Evolutionary conservation across 2,329 filamentous ascomycete genomes (phyloP).

Genomic region (Curvularia verruculosa): DNA sequence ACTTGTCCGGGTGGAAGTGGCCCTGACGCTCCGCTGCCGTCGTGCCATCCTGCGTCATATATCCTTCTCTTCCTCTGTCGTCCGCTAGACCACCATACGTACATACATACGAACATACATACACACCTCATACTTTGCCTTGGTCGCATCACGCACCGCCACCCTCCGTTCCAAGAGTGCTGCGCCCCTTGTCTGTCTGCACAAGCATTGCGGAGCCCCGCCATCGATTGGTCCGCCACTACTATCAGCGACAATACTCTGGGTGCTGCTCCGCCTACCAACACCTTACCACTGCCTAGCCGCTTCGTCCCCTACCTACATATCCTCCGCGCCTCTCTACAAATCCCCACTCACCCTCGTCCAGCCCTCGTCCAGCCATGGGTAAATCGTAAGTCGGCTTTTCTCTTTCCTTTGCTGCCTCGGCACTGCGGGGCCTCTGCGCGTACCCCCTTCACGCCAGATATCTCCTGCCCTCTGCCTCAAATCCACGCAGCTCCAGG

Average conservation of each 20-base stretch:
- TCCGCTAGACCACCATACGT: background rate
- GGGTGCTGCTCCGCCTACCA: conserved; percentile 24
- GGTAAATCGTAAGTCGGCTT: conserved; percentile 51
- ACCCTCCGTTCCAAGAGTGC: conserved; percentile 5
- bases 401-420: conserved; percentile 21
- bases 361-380: conserved; percentile 34
- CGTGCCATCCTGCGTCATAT: conserved; percentile 6
- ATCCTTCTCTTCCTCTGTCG: conserved; percentile 1
- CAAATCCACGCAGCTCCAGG: conserved; percentile 11
- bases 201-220: conserved; percentile 18
- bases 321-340: conserved; percentile 13
- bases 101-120: background rate
- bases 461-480: conserved; percentile 29
- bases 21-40: background rate
- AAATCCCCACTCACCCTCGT: conserved; percentile 6
- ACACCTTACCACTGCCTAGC: conserved; percentile 22
- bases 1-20: background rate
- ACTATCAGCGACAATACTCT: conserved; percentile 13
- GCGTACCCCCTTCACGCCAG: conserved; percentile 20
- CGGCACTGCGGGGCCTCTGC: conserved; percentile 17
- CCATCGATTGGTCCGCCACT: conserved; percentile 29
- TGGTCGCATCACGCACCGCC: background rate
- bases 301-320: conserved; percentile 12
- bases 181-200: conserved; percentile 6
- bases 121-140: background rate